A percentile compares a stretch with the other conserved stretches of the same genome.
phyloP scores from a whole-genome alignment of 495 filamentous ascomycete species.

The Xylaria venustula region DNA sequence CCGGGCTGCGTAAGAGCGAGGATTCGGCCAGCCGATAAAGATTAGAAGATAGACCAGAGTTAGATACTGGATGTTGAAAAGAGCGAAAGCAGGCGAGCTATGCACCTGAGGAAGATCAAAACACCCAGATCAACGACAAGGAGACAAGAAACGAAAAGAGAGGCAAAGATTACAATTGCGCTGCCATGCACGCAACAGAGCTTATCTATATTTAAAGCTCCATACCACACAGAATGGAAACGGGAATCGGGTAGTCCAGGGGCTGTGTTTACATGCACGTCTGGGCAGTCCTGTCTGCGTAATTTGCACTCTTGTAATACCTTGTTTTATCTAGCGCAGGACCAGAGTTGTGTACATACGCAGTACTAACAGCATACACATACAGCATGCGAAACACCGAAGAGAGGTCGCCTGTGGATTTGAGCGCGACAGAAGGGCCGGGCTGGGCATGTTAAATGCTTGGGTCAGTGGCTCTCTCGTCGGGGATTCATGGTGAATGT shows the following conservation, averaged over 20 bases:
- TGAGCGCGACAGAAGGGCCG: not conserved
- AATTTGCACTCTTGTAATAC: not conserved
- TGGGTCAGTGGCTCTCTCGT: not conserved
- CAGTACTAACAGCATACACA: not conserved
- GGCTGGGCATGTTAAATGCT: not conserved
- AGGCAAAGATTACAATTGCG: not conserved
- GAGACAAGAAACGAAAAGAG: constrained; percentile 9
- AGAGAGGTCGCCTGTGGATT: not conserved
- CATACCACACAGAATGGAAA: not conserved
- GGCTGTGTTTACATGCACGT: not conserved
- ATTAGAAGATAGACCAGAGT: not conserved
- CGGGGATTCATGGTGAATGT: not conserved
- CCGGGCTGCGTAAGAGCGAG: not conserved
- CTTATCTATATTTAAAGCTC: not conserved
- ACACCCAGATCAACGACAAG: not conserved
- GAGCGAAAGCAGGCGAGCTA: constrained; percentile 7
- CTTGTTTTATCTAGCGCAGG: constrained; percentile 4
- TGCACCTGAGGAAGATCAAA: constrained; percentile 8
- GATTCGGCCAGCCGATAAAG: constrained; percentile 8
- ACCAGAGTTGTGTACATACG: not conserved
- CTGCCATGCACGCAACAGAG: not conserved
- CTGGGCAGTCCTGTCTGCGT: not conserved
- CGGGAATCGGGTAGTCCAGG: not conserved
- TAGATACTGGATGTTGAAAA: not conserved
- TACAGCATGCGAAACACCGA: not conserved